phyloP scores from a whole-genome alignment of 2,329 filamentous ascomycete genomes.

The Aureobasidium musti region DNA sequence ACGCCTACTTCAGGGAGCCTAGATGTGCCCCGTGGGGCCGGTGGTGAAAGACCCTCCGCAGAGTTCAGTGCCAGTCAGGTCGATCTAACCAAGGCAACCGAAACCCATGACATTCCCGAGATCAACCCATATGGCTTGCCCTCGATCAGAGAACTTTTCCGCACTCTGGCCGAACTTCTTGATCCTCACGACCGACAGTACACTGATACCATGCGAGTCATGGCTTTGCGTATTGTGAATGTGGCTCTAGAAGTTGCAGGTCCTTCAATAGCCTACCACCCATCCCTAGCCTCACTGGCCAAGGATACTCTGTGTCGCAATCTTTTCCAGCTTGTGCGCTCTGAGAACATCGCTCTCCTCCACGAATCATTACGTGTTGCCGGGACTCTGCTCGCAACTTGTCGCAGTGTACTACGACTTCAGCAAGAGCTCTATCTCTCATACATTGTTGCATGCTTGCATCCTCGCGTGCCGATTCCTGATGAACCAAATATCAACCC shows the following conservation, averaged over 20 bases:
- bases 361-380: slow-evolving; percentile 92
- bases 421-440: slow-evolving; percentile 96
- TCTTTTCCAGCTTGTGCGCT: slow-evolving; percentile 92
- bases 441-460: slow-evolving; percentile 89
- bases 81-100: slow-evolving; percentile 47
- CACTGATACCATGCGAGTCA: slow-evolving; percentile 93
- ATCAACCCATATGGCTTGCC: slow-evolving; percentile 90
- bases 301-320: slow-evolving; percentile 93
- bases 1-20: slow-evolving; percentile 30
- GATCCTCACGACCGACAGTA: slow-evolving; percentile 92
- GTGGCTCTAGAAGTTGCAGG: slow-evolving; percentile 95
- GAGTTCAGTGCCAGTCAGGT: slow-evolving; percentile 44
- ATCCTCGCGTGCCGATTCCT: slow-evolving; percentile 92
- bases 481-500: slow-evolving; percentile 88
- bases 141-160: slow-evolving; percentile 90
- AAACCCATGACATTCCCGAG: slow-evolving; percentile 52
- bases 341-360: slow-evolving; percentile 92
- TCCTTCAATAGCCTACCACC: slow-evolving; percentile 90
- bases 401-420: slow-evolving; percentile 84
- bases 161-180: slow-evolving; percentile 88
- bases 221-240: slow-evolving; percentile 95
- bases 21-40: slow-evolving; percentile 25
- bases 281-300: slow-evolving; percentile 80
- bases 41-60: slow-evolving; percentile 29
- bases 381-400: slow-evolving; percentile 86